Evolutionary conservation across 805 yeast species (phyloP), one percentile per base, ranked within the genome.

Genomic region (Saccharomycopsis guyanensis): DNA sequence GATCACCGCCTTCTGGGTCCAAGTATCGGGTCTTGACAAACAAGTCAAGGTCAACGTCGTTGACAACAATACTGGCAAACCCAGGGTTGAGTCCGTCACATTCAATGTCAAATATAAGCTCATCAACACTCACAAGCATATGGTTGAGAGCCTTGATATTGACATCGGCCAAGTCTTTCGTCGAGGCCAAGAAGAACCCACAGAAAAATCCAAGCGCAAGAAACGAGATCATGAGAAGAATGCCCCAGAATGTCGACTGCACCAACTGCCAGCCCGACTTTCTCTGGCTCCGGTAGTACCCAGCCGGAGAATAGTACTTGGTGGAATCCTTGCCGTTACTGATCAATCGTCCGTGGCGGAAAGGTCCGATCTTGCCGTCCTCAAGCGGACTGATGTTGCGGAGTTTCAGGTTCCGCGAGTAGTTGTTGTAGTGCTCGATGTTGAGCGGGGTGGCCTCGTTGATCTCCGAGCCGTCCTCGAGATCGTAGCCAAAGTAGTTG

Each of bases 51-150:
- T 86, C 91, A 7, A 82, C 80, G 12, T 78, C 76, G 36, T 69
- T 67, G 2, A 89, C 69, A 2, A 68, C 65, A 3, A 88, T 76
- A 2, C 83, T 71, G 53, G 88, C 69, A 63, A 89, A 74, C 0
- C 97, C 96, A 0, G 96, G 96, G 60, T 91, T 91, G 56, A 81
- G 76, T 0, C 94, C 95, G 49, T 78, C 82, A 19, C 87, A 76
- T 2, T 76, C 74, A 55, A 91, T 66, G 59, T 82, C 86, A 65
- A 91, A 87, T 0, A 88, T 74, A 40, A 91, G 66, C 59, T 87
- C 97, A 57, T 88, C 95, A 53, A 81, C 80, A 43, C 93, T 80
- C 2, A 86, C 84, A 10, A 89, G 66, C 1, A 89, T 73, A 56
- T 86, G 86, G 42, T 74, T 75, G 35, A 89, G 69, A n/a, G 76